Evolutionary conservation across 345 rosid genomes (phyloP), one percentile per base, ranked within the genome.

Genomic region (Aquilaria yunnanensis): DNA sequence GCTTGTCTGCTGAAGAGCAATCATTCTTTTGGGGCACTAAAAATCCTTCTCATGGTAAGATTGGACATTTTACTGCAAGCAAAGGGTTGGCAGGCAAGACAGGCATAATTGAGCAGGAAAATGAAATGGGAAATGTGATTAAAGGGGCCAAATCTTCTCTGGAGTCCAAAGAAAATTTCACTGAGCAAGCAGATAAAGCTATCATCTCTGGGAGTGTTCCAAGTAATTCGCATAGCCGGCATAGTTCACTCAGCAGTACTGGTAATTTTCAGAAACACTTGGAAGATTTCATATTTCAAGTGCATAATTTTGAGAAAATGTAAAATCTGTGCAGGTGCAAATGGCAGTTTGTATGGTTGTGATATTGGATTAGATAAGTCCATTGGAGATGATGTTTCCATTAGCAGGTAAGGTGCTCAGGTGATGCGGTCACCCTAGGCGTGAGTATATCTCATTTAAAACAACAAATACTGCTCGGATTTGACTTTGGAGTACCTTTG

Each of bases 351-450:
- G 47, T 65, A 70, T 68, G 51, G 70, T 43, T 77, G 66, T 56
- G 82, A 74, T 53, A 58, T 57, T 56, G 80, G 77, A 56, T 52
- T 57, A 47, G 69, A 74, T 54, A 80, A 70, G 59, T 47, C 79
- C 16, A 64, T 60, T 47, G 78, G 73, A 54, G 88, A 80, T 70
- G 75, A 66, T 51, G 66, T 67, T 62, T 68, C 78, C 23, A 72
- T 62, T 60, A 81, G 74, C 56, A 78, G 86, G 91, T 85, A 76
- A 54, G 37, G 32, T 62, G 56, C 54, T 16, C 47, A 54, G 34
- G 33, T 54, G 31, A 9, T 46, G 53, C 51, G 13, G 2, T 23
- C 12, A 23, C 41, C 29, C 37, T 61, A 33, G 11, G 14, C 30
- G 13, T 2, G 47, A 5, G n/a, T 34, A n/a, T 14, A 23, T 43